Evolutionary conservation across 768 basidiomycete genomes (phyloP), one percentile per base, ranked within the genome.

Genomic region (Suillus placidus): DNA sequence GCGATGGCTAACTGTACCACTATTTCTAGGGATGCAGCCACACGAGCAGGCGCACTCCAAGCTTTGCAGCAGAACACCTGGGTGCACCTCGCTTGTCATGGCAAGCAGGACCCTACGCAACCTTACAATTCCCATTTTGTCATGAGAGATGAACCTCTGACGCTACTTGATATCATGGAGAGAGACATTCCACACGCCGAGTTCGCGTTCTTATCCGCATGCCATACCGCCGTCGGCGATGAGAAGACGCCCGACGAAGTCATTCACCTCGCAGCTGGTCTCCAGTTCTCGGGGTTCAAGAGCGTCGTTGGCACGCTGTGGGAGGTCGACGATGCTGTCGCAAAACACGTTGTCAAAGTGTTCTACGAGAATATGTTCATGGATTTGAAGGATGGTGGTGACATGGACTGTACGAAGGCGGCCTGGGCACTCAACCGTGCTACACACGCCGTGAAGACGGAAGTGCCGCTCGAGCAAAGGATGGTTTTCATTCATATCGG

Each of bases 301-400:
- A 68, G 73, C 47, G 72, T 72, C 7, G 32, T 73, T 16, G 72
- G 67, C 26, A 73, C 72, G 23, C 60, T 73, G 62, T 74, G 73
- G 73, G 63, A 61, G 20, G 65, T 66, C 7, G 35, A 51, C 30
- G 65, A 66, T 14, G 23, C 37, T n/a, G 62, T 63, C 23, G 62
- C 62, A 30, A 20, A 57, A 13, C 42, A 37, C 63, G 14, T 32
- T 14, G 26, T n/a, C 5, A 23, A 63, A 18, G 12, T 51, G 18
- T 64, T 66, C 56, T 35, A 18, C 8, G 9, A 38, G 6, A 4
- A 13, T 63, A 35, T 56, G 40, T n/a, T 32, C 12, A 7, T 6
- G 23, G 49, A 18, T 18, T 49, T 63, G 4, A 71, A 68, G 26
- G 26, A 64, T 7, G 54, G 18, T 0, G 62, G n/a, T n/a, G 26